Percentiles rank a stretch among this genome's conserved stretches.
Conservation (phyloP, 768 basidiomycete genomes). For the Russula compacta region DNA sequence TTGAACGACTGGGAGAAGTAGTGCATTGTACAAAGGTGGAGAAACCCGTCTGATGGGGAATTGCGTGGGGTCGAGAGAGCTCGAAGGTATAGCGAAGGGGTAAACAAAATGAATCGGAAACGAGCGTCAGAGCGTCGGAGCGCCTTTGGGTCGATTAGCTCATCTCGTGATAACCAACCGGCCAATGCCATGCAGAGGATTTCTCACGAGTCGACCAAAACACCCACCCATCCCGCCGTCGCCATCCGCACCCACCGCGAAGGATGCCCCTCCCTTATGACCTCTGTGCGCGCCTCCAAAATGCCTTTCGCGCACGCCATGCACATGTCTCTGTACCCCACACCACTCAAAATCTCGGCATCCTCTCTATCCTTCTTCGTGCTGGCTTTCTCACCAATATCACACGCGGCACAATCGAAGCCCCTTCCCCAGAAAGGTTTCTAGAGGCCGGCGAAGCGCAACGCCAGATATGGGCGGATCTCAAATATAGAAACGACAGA, state of each 20-base stretch:
- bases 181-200: not conserved
- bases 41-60: not conserved
- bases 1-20: conserved; percentile 79
- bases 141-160: not conserved
- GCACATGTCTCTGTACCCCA: conserved; percentile 68
- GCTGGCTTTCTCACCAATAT: conserved; percentile 80
- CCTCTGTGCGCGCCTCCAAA: conserved; percentile 85
- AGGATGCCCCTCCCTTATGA: conserved; percentile 61
- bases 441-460: conserved; percentile 48
- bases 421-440: conserved; percentile 60
- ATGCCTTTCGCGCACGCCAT: conserved; percentile 86
- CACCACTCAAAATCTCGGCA: conserved; percentile 82
- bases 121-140: not conserved
- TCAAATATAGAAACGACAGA: conserved; percentile 88
- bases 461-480: conserved; percentile 82
- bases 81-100: not conserved
- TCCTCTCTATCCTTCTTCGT: conserved; percentile 86
- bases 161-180: not conserved
- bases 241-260: not conserved
- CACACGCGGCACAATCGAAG: conserved; percentile 64
- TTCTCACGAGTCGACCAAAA: not conserved
- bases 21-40: conserved; percentile 44
- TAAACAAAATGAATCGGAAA: not conserved
- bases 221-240: not conserved
- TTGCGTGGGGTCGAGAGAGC: not conserved